These are phyloP conservation scores for Cyclotella distinguenda DNA, from an alignment of 108 stramenopile genomes.

Conservation along the genomic window DNA sequence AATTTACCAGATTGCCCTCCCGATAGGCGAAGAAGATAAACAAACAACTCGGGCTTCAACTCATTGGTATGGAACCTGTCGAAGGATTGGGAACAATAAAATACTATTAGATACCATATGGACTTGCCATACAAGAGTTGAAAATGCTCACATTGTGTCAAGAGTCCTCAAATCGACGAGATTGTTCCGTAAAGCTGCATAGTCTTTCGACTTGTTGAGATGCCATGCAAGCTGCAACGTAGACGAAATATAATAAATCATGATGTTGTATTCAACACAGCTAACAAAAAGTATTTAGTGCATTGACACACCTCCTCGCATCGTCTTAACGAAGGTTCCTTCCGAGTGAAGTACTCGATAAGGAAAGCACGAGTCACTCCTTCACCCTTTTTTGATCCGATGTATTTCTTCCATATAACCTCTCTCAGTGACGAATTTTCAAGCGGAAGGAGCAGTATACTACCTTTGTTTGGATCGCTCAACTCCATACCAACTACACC, in stretches of 20 bases:
- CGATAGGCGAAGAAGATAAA: conserved; percentile 41
- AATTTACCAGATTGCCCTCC: conserved; percentile 41
- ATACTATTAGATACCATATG: not conserved
- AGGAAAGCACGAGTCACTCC: conserved; percentile 39
- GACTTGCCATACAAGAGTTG: not conserved
- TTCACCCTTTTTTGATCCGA: conserved; percentile 22
- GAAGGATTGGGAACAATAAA: no score
- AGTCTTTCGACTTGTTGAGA: conserved; percentile 57
- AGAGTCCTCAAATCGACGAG: conserved; percentile 61
- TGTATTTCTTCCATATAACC: conserved; percentile 44
- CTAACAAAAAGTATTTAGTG: no score
- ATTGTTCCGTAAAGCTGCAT: conserved; percentile 49
- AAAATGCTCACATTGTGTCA: conserved; percentile 43
- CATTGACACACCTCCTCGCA: conserved; percentile 79
- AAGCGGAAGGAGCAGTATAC: conserved; percentile 43
- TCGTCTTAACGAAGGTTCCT: conserved; percentile 45
- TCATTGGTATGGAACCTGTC: conserved; percentile 33
- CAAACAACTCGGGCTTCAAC: conserved; percentile 54
- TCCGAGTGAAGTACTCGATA: conserved; percentile 39
- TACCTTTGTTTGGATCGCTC: not conserved
- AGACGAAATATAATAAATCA: no score
- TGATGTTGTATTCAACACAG: no score
- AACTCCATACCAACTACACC: conserved; percentile 22
- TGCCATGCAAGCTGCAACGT: no score
- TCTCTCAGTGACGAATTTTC: conserved; percentile 49